These are phyloP conservation scores for Bassia scoparia DNA, from an alignment of 148 eudicot genomes.

Conservation along the genomic window DNA sequence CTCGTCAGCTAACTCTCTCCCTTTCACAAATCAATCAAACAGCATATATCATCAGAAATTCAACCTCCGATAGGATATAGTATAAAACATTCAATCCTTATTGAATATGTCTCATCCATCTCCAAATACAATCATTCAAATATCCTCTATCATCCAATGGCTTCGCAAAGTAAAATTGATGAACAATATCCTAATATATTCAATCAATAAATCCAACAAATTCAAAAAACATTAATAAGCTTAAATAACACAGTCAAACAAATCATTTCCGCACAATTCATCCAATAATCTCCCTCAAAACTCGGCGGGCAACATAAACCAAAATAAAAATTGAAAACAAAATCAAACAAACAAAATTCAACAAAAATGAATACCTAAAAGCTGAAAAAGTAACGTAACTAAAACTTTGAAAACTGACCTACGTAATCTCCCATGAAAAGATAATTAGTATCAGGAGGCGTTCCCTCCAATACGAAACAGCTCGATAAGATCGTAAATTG, in stretches of 20 bases:
- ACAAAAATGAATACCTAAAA: background rate
- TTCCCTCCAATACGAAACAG: conserved; percentile 85
- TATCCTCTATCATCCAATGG: background rate
- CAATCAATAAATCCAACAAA: background rate
- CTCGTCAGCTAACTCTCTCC: background rate
- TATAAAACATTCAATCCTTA: background rate
- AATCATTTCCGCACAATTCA: background rate
- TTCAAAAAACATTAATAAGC: background rate
- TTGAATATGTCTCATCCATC: background rate
- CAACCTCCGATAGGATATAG: background rate
- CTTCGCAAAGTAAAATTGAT: background rate
- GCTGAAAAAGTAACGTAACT: background rate
- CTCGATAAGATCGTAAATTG: conserved; percentile 90
- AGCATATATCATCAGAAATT: background rate
- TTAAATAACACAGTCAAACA: too few relatives aligned
- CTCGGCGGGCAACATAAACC: background rate
- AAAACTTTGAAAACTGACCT: conserved; percentile 44
- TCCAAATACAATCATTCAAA: background rate
- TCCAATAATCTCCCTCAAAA: background rate
- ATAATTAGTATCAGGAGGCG: conserved; percentile 90
- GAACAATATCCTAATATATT: background rate
- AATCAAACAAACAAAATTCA: background rate
- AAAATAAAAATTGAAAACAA: background rate
- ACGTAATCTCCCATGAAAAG: conserved; percentile 94
- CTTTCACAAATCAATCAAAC: background rate